Evolutionary conservation across 768 basidiomycete genomes (phyloP), one percentile per base, ranked within the genome.

Genomic region (Mycena crocata): DNA sequence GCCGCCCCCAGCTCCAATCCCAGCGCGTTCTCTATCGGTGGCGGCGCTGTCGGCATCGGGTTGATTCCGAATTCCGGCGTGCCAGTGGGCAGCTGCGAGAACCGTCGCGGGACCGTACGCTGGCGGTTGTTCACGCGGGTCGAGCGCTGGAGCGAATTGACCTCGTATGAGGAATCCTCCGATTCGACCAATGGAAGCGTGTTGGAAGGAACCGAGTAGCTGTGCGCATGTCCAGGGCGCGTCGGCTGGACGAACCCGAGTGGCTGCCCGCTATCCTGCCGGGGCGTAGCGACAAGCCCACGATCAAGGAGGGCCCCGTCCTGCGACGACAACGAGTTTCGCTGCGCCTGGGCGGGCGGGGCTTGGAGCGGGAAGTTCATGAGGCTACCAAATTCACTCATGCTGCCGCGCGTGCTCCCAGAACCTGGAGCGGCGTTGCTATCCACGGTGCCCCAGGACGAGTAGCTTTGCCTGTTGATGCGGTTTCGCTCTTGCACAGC

Each of bases 391-490:
- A 70, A 7, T 1, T 57, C 68, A 26, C 68, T 49, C 60, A 70
- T 39, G 32, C 69, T 70, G 15, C 62, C 48, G 12, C 49, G 50
- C n/a, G 67, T 64, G 10, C 44, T 40, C 9, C 48, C 40, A 8
- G 64, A 62, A 31, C 49, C 40, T 17, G 50, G 39, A 31, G 67
- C 28, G 30, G 28, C 61, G 26, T 63, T 52, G 26, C 50, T 56
- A 34, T 67, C 51, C 4, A 70, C 62, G 23, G 69, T 70, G 24
- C 69, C 69, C 69, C 69, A 70, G 10, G 69, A 70, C 6, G 69
- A 67, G 49, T 63, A 66, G 57, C 65, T 67, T 15, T 64, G 60
- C n/a, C 69, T 13, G 31, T 69, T 66, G 19, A 15, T 1, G 40
- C 58, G 58, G 30, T 66, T 40, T 39, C 62, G 69, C 51, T 67